Evolutionary conservation across 345 rosid species (phyloP).

Genomic region (Sapria himalayana): DNA sequence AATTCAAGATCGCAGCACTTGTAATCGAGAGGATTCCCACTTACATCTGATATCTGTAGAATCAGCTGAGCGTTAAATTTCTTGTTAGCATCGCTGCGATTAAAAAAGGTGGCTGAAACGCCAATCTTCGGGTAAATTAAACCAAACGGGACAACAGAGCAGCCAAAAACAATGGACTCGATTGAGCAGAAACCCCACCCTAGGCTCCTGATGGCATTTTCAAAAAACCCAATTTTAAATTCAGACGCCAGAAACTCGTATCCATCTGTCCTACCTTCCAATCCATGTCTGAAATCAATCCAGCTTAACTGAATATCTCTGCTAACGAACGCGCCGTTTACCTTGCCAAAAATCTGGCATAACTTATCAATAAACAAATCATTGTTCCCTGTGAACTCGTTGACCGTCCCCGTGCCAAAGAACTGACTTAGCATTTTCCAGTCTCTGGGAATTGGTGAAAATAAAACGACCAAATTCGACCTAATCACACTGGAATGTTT

Average conservation of each 20-base stretch:
- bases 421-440: slow-evolving; percentile 23
- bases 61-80: slow-evolving; percentile 17
- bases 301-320: slow-evolving; percentile 67
- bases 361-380: slow-evolving; percentile 19
- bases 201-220: slow-evolving; percentile 31
- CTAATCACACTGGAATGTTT: slow-evolving; percentile 15
- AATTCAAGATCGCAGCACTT: slow-evolving; percentile 51
- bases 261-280: slow-evolving; percentile 3
- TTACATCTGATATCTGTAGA: slow-evolving; percentile 56
- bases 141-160: slow-evolving; percentile 51
- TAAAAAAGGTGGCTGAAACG: slow-evolving; percentile 13
- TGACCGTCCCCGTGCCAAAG: slow-evolving; percentile 17
- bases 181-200: slow-evolving; percentile 82
- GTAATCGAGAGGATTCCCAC: slow-evolving; percentile 56
- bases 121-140: slow-evolving; percentile 61
- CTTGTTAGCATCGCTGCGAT: slow-evolving; percentile 6
- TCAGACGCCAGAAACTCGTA: slow-evolving; percentile 6
- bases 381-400: slow-evolving; percentile 16
- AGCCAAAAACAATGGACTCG: slow-evolving; percentile 39
- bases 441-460: slow-evolving; percentile 34
- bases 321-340: slow-evolving; percentile 30
- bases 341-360: slow-evolving; percentile 26
- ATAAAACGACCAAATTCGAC: slow-evolving; percentile 57
- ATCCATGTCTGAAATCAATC: slow-evolving; percentile 38
- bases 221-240: slow-evolving; percentile 18